A percentile compares a stretch with the other conserved stretches of the same genome.
These are phyloP conservation scores for Dictyostelium capitatum DNA, from an alignment of 78 protist species.

Conservation along the genomic window DNA sequence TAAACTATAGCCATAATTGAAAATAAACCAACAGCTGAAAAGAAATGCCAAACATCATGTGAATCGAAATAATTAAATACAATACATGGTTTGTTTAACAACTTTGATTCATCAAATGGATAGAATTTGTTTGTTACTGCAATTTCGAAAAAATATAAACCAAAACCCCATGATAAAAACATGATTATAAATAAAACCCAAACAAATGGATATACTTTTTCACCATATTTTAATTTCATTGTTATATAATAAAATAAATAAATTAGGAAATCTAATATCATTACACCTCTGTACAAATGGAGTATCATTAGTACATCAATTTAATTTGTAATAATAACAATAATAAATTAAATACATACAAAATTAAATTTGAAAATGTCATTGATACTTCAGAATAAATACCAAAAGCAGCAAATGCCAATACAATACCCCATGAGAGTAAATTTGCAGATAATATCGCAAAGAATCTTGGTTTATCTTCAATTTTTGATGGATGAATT, in stretches of 20 bases:
- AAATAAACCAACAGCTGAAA: constrained; percentile 55
- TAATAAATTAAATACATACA: constrained; percentile 37
- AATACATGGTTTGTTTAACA: constrained; percentile 59
- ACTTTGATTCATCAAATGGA: constrained; percentile 51
- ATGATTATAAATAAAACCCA: constrained; percentile 61
- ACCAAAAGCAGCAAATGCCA: constrained; percentile 37
- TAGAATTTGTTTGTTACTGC: constrained; percentile 71
- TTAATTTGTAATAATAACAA: not conserved
- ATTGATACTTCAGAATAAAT: constrained; percentile 40
- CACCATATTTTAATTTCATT: constrained; percentile 74
- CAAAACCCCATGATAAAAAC: constrained; percentile 70
- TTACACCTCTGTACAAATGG: constrained; percentile 46
- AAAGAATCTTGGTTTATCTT: constrained; percentile 56
- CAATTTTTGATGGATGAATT: constrained; percentile 28
- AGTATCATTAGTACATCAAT: not conserved
- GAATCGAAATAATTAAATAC: constrained; percentile 58
- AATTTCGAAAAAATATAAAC: constrained; percentile 66
- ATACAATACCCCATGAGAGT: constrained; percentile 45
- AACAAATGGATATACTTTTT: constrained; percentile 40
- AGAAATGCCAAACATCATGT: constrained; percentile 70
- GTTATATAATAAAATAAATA: constrained; percentile 79
- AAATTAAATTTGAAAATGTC: constrained; percentile 65
- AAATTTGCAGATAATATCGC: constrained; percentile 46
- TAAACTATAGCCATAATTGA: constrained; percentile 60
- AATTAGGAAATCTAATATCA: constrained; percentile 71